phyloP scores from a whole-genome alignment of 1,139 yeast species.

The Yamadazyma blattariae region DNA sequence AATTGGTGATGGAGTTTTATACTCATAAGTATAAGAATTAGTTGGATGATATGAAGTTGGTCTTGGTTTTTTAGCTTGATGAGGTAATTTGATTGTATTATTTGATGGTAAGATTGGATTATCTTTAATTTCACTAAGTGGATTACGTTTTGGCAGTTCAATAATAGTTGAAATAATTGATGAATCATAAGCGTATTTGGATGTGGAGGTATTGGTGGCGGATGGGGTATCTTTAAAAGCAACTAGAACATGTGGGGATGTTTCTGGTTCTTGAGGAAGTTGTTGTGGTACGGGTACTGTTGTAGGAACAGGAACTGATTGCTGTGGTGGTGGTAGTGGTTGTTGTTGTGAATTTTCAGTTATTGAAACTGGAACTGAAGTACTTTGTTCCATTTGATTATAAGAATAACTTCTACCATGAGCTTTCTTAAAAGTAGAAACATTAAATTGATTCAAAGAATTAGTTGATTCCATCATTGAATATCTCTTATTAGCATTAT shows the following conservation, averaged over 20 bases:
- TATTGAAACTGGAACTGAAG: no score
- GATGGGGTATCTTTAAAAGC: not conserved
- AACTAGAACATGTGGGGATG: not conserved
- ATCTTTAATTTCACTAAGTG: constrained; percentile 11
- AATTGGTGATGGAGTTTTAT: constrained; percentile 26
- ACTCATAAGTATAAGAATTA: constrained; percentile 49
- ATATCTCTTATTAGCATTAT: constrained; percentile 32
- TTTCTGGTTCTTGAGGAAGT: not conserved
- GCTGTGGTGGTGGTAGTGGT: no score
- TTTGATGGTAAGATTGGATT: constrained; percentile 8
- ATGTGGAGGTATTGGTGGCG: not conserved
- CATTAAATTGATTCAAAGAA: constrained; percentile 24
- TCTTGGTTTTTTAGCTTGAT: constrained; percentile 58
- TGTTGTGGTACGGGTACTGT: not conserved
- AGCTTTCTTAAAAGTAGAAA: constrained; percentile 12
- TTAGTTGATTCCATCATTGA: constrained; percentile 47
- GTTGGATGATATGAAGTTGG: constrained; percentile 83
- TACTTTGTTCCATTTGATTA: not conserved
- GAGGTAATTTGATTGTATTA: constrained; percentile 29
- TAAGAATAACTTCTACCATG: constrained; percentile 38
- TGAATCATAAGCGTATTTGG: constrained; percentile 1
- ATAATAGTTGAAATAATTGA: constrained; percentile 33
- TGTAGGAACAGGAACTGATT: not conserved
- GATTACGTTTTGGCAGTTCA: constrained; percentile 39
- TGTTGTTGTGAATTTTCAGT: no score